Evolutionary conservation across 2,329 filamentous ascomycete species (phyloP).

Genomic region (Aspergillus luchuensis): DNA sequence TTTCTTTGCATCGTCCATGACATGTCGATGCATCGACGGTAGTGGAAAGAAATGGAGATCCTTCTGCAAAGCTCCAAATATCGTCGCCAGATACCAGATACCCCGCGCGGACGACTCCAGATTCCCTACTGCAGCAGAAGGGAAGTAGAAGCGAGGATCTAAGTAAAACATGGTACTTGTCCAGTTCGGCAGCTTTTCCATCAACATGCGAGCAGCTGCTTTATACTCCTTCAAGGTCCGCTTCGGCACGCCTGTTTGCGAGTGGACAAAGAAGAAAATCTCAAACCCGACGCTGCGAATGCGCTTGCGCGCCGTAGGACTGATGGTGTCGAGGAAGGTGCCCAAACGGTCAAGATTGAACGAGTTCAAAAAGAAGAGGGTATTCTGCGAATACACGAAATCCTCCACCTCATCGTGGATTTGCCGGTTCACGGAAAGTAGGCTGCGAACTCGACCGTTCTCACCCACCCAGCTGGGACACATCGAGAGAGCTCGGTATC

Average conservation of each 20-base stretch:
- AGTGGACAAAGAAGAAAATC: slow-evolving; percentile 40
- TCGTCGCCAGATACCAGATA: slow-evolving; percentile 33
- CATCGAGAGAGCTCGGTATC: slow-evolving; percentile 36
- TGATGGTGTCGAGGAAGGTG: slow-evolving; percentile 37
- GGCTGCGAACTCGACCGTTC: slow-evolving; percentile 33
- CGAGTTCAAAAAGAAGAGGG: slow-evolving; percentile 40
- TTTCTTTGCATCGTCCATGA: slow-evolving; percentile 26
- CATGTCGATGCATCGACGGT: slow-evolving; percentile 28
- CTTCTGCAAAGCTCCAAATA: slow-evolving; percentile 29
- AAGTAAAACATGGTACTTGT: slow-evolving; percentile 34
- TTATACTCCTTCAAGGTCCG: slow-evolving; percentile 36
- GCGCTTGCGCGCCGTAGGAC: slow-evolving; percentile 31
- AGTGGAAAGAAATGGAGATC: slow-evolving; percentile 37
- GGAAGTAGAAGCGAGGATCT: slow-evolving; percentile 39
- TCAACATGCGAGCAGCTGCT: slow-evolving; percentile 27
- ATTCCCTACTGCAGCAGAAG: slow-evolving; percentile 29
- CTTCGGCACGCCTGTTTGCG: slow-evolving; percentile 37
- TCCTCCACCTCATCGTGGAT: slow-evolving; percentile 40
- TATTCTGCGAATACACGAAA: slow-evolving; percentile 37
- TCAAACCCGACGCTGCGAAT: slow-evolving; percentile 42
- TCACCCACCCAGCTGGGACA: slow-evolving; percentile 38
- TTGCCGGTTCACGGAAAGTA: slow-evolving; percentile 36
- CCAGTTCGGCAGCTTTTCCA: slow-evolving; percentile 31
- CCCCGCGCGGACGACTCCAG: slow-evolving; percentile 33
- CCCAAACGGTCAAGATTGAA: slow-evolving; percentile 35